These are phyloP conservation scores for Coemansia sp. DNA, from an alignment of 192 early-diverging fungal genomes.

Conservation along the genomic window DNA sequence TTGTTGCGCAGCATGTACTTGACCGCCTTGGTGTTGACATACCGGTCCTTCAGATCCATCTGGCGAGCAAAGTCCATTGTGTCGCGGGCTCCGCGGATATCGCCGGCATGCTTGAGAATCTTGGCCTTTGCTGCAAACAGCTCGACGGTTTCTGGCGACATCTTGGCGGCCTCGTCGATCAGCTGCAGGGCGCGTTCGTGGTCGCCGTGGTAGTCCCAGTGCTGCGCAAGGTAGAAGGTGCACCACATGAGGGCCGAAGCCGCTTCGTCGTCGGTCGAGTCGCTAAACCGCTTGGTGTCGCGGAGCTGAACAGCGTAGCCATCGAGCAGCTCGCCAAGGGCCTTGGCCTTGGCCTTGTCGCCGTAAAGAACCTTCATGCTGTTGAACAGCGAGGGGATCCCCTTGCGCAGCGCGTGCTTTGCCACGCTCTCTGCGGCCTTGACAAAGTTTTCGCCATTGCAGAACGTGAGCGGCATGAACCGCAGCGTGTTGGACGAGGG, in stretches of 20 bases:
- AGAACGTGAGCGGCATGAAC: slow-evolving; percentile 71
- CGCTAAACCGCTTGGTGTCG: slow-evolving; percentile 48
- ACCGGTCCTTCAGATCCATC: slow-evolving; percentile 90
- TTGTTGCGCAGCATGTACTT: slow-evolving; percentile 91
- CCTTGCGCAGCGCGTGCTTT: slow-evolving; percentile 76
- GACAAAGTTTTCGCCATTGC: slow-evolving; percentile 65
- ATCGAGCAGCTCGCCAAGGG: slow-evolving; percentile 67
- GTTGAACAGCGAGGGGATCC: slow-evolving; percentile 90
- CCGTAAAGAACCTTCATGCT: slow-evolving; percentile 72
- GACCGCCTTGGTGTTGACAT: slow-evolving; percentile 87
- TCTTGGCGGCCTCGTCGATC: slow-evolving; percentile 78
- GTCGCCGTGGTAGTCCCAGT: slow-evolving; percentile 75
- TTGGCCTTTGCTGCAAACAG: slow-evolving; percentile 90
- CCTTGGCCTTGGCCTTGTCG: slow-evolving; percentile 60
- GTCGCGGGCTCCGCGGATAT: slow-evolving; percentile 64
- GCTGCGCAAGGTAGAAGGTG: slow-evolving; percentile 88
- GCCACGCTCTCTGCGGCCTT: slow-evolving; percentile 64
- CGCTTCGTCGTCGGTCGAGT: slow-evolving; percentile 61
- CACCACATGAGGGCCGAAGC: slow-evolving; percentile 83
- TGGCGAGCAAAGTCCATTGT: slow-evolving; percentile 84
- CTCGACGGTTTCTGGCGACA: slow-evolving; percentile 89
- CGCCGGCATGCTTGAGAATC: slow-evolving; percentile 90
- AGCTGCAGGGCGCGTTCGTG: slow-evolving; percentile 65
- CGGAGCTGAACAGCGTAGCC: slow-evolving; percentile 56
- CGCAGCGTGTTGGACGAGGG: slow-evolving; percentile 80